Conservation (phyloP, 345 rosid species). For the Jatropha curcas region DNA sequence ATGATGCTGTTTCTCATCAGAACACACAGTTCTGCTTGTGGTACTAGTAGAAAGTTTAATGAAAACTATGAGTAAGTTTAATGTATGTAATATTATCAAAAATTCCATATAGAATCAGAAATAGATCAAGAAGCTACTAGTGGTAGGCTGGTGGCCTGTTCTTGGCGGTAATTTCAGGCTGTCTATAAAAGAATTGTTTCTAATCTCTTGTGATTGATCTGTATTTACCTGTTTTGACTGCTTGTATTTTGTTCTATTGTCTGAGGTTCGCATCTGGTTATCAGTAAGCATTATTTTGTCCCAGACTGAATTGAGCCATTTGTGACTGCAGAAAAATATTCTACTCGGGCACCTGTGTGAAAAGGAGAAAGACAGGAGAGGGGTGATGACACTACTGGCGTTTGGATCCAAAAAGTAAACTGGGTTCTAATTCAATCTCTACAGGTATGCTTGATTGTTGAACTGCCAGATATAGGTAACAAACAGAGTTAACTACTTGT, state of each 20-base stretch:
- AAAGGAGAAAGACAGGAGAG: not conserved
- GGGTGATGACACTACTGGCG: not conserved
- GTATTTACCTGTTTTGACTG: not conserved
- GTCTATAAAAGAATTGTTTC: not conserved
- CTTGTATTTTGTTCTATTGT: not conserved
- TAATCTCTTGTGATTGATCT: not conserved
- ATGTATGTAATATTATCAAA: not conserved
- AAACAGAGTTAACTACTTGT: too few relatives aligned
- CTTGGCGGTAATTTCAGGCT: not conserved
- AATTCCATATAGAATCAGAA: not conserved
- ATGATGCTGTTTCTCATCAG: not conserved
- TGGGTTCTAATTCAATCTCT: not conserved
- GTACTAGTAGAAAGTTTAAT: too few relatives aligned
- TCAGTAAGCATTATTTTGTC: not conserved
- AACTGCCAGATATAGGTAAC: too few relatives aligned
- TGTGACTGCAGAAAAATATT: not conserved
- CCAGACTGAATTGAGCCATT: not conserved
- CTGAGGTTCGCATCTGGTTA: not conserved
- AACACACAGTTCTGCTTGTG: not conserved
- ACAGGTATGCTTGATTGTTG: too few relatives aligned
- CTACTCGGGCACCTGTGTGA: not conserved
- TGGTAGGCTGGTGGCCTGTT: not conserved
- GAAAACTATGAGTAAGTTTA: not conserved
- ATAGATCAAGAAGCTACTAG: not conserved
- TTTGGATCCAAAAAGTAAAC: not conserved